phyloP scores from a whole-genome alignment of 1,139 yeast species.

The Pichia sorboxylosa region DNA sequence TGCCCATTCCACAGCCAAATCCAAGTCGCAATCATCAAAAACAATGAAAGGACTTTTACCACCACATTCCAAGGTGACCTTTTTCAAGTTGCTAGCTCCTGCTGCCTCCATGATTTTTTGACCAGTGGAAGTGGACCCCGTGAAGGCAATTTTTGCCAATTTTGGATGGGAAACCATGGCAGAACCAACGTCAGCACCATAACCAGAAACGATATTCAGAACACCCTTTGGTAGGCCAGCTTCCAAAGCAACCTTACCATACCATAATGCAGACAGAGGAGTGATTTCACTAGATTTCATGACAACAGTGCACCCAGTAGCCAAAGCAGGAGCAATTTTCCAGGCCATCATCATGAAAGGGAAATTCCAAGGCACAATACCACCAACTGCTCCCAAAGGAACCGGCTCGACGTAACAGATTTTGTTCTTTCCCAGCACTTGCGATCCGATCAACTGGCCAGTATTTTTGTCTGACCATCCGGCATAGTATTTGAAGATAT shows the following conservation, averaged over 20 bases:
- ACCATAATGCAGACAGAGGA: constrained; percentile 64
- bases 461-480: constrained; percentile 77
- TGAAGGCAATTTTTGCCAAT: constrained; percentile 68
- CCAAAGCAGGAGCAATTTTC: constrained; percentile 75
- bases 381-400: constrained; percentile 71
- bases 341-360: constrained; percentile 72
- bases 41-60: constrained; percentile 47
- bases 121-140: constrained; percentile 82
- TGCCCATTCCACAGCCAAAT: constrained; percentile 33
- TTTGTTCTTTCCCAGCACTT: constrained; percentile 19
- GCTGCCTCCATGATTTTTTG: constrained; percentile 65
- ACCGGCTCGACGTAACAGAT: constrained; percentile 53
- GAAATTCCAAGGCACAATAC: constrained; percentile 83
- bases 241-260: constrained; percentile 48
- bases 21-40: constrained; percentile 39
- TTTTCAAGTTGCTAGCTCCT: constrained; percentile 55
- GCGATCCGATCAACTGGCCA: constrained; percentile 46
- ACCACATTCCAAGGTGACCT: constrained; percentile 65
- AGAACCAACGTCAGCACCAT: constrained; percentile 53
- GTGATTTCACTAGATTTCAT: constrained; percentile 77
- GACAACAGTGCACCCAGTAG: constrained; percentile 73
- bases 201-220: constrained; percentile 60
- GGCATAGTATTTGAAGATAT: constrained; percentile 55
- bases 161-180: constrained; percentile 47
- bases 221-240: constrained; percentile 81